A percentile compares a stretch with the other conserved stretches of the same genome.
These are phyloP conservation scores for Cytospora piceae DNA, from an alignment of 2,329 filamentous ascomycete genomes.

Conservation along the genomic window DNA sequence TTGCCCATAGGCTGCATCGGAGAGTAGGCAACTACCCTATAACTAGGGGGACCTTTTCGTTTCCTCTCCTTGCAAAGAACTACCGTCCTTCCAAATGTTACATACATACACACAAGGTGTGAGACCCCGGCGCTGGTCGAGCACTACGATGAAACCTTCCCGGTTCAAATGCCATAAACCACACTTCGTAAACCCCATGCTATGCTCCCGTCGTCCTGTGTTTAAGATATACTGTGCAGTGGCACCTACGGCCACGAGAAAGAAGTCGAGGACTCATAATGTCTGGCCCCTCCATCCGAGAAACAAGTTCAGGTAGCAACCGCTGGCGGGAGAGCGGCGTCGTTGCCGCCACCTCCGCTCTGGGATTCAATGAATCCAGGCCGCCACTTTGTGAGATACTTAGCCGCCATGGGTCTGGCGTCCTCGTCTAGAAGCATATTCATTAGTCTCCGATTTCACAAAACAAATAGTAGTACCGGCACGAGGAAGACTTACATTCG, in stretches of 20 bases:
- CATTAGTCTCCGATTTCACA: constrained; percentile 4
- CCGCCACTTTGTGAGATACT: constrained; percentile 65
- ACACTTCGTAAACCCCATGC: not conserved
- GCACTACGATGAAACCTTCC: not conserved
- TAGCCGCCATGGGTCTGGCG: constrained; percentile 63
- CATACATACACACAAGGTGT: not conserved
- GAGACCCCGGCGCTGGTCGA: not conserved
- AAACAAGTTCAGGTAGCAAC: constrained; percentile 17
- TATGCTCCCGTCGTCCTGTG: not conserved
- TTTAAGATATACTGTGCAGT: constrained; percentile 1
- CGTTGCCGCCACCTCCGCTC: constrained; percentile 15
- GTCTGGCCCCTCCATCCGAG: not conserved
- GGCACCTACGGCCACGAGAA: not conserved
- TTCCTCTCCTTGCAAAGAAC: not conserved
- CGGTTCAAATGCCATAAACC: not conserved
- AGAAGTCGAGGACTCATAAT: not conserved
- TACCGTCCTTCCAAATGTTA: not conserved
- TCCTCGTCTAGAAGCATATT: constrained; percentile 56
- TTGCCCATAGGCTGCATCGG: not conserved
- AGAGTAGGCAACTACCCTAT: not conserved
- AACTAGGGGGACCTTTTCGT: not conserved
- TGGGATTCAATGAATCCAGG: constrained; percentile 54
- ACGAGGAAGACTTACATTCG: constrained; percentile 57
- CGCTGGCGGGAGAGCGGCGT: constrained; percentile 16
- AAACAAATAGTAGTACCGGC: not conserved